Evolutionary conservation across 352 stramenopile species (phyloP).

Genomic region (Lagenidium sp.): DNA sequence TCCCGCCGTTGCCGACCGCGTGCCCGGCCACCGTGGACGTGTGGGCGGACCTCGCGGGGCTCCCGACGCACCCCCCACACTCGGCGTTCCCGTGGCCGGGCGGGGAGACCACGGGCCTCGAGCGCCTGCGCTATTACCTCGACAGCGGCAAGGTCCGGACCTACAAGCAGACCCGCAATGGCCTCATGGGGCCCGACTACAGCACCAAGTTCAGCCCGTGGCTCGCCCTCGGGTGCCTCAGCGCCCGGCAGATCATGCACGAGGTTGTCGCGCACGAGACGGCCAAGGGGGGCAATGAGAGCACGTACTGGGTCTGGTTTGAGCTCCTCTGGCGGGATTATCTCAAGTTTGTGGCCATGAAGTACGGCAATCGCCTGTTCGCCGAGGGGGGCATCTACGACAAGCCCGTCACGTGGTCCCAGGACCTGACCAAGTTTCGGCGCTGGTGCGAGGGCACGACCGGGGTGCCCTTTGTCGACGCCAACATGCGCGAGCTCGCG

Average conservation of each 20-base stretch:
- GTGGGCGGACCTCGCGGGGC: neutral
- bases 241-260: constrained; percentile 9
- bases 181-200: constrained; percentile 5
- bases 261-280: constrained; percentile 6
- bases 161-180: constrained; percentile 12
- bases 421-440: constrained; percentile 8
- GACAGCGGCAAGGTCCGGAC: constrained; percentile 5
- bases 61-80: constrained; percentile 3
- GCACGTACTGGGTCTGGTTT: constrained; percentile 12
- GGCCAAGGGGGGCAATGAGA: constrained; percentile 6
- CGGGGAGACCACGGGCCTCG: constrained; percentile 4
- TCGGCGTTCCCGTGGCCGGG: constrained; percentile 8
- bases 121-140: constrained; percentile 4
- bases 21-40: neutral
- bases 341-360: constrained; percentile 10
- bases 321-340: constrained; percentile 10
- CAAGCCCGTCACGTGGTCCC: constrained; percentile 3
- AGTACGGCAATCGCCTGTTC: constrained; percentile 10
- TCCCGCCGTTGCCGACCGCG: neutral
- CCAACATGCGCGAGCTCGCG: constrained; percentile 9
- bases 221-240: constrained; percentile 8
- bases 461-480: constrained; percentile 8
- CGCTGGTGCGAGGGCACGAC: constrained; percentile 10
- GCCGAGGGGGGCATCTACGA: constrained; percentile 10
- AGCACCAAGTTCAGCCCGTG: constrained; percentile 12